Evolutionary conservation across 176 grass and related monocot genomes (phyloP).

Genomic region (Panicum miliaceum): DNA sequence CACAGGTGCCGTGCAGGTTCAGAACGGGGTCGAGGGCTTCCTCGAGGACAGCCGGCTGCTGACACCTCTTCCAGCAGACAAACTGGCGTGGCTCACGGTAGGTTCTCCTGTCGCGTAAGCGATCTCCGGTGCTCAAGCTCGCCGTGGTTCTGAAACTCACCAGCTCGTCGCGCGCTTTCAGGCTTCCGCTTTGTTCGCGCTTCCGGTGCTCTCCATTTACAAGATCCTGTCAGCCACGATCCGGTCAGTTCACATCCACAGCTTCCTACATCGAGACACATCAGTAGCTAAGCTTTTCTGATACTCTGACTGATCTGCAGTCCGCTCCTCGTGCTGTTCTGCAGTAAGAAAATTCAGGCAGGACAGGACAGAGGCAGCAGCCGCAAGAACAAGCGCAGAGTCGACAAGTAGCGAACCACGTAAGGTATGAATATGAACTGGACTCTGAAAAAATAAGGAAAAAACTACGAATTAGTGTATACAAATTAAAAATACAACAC

Average conservation of each 20-base stretch:
- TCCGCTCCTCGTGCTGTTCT: background rate
- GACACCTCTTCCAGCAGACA: background rate
- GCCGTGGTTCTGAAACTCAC: background rate
- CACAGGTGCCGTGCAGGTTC: slow-evolving; percentile 29
- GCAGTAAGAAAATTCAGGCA: slow-evolving; percentile 9
- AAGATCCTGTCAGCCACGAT: slow-evolving; percentile 24
- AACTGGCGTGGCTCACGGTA: slow-evolving; percentile 35
- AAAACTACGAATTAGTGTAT: background rate
- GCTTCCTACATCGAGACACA: background rate
- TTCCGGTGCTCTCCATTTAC: slow-evolving; percentile 7
- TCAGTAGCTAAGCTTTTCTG: background rate
- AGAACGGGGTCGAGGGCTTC: slow-evolving; percentile 11
- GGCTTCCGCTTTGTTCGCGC: slow-evolving; percentile 13
- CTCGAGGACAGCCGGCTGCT: background rate
- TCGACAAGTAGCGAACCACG: background rate
- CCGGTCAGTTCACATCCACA: background rate
- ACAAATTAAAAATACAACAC: background rate
- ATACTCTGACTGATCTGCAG: background rate
- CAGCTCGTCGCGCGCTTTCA: background rate
- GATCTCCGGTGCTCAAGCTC: background rate
- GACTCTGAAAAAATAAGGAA: background rate
- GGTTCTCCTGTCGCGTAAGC: background rate
- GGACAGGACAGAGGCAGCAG: background rate
- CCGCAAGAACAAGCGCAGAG: background rate
- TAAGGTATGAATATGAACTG: background rate